Base-by-base conservation (phyloP, 2,329 filamentous ascomycete species). In the Aspergillus ruber region DNA sequence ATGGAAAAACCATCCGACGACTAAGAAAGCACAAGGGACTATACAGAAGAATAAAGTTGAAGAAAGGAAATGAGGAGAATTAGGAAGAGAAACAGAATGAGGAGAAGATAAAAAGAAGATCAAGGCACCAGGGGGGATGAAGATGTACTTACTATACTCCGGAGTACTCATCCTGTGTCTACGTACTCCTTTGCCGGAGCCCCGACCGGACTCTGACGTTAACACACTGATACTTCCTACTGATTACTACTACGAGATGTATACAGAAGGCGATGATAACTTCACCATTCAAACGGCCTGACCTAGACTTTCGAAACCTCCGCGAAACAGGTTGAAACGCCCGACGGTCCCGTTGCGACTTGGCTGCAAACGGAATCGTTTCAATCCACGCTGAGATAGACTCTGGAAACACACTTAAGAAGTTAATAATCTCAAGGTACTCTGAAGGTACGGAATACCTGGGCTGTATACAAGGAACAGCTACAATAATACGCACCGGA, bases 61-160 rank as follows among this genome's bases (percentile, higher is more conserved):
- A 54, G 50, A 56, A 54, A 50, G 44, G 41, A 46, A 49, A 48
- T 38, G 50, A 45, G 45, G 51, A 54, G 54, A 53, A 50, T 54
- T 55, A 53, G 52, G 55, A 54, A 43, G 47, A 29, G 43, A 20
- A 13, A 44, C 13, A 43, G 23, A 29, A 20, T 13, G 20, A 25
- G 9, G 41, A 29, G 23, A 25, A 27, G 21, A 25, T 23, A 43
- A 13, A 17, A n/a, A 29, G 41, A 29, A n/a, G 10, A 39, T 39
- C 15, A 39, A 39, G 36, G 36, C 36, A 39, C 36, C 36, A 39
- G 36, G 36, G 36, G 36, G 25, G 9, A 29, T 12, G 25, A 27
- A 27, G 25, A 27, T 10, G 25, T 27, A 27, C 20, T 20, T 20
- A 20, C 21, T 21, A 21, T 21, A 21, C 21, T 21, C 21, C 25